Percentiles rank a stretch among this genome's conserved stretches.
Evolutionary conservation across 129 eudicot species (phyloP).

Genomic region (Scalesia atractyloides): DNA sequence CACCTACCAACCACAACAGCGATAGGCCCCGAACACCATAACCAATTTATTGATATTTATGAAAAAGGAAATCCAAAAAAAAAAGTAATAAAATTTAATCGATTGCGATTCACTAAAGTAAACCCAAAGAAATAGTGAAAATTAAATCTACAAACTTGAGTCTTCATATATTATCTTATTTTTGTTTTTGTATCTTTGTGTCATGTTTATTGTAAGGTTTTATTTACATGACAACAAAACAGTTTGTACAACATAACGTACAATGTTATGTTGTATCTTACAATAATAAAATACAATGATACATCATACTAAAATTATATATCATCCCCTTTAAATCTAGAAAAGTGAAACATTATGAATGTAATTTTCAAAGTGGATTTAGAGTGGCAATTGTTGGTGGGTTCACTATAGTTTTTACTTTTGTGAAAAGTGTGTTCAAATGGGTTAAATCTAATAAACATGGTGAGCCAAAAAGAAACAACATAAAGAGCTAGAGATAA

Average conservation of each 20-base stretch:
- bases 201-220: neutral
- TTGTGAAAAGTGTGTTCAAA: conserved; percentile 14
- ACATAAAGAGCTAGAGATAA: conserved; percentile 42
- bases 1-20: neutral
- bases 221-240: neutral
- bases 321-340: neutral
- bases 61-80: neutral
- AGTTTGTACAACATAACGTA: neutral
- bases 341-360: conserved; percentile 1
- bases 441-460: conserved; percentile 31
- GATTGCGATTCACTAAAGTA: neutral
- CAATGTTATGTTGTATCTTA: neutral
- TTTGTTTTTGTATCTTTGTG: neutral
- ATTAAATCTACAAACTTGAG: neutral
- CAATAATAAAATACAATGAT: neutral
- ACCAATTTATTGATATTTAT: neutral
- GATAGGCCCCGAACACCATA: neutral
- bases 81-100: neutral
- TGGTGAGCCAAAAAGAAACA: conserved; percentile 40
- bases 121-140: neutral
- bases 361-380: conserved; percentile 17
- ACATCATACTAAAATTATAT: neutral
- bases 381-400: conserved; percentile 34
- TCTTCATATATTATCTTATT: neutral
- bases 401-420: conserved; percentile 33